phyloP scores from a whole-genome alignment of 768 basidiomycete species.

The Leccinum olivaceopallidum region DNA sequence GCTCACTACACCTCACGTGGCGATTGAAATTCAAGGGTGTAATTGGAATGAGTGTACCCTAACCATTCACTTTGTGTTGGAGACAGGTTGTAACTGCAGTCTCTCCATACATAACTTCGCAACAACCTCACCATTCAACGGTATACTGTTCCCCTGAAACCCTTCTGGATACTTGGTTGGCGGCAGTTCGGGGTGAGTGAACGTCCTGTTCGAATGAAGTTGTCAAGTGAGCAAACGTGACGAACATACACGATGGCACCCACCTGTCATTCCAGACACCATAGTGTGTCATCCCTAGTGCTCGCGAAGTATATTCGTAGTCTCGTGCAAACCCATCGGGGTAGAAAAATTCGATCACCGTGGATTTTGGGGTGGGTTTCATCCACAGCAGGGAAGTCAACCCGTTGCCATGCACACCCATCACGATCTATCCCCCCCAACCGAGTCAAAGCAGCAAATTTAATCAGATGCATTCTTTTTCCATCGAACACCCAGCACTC shows the following conservation, averaged over 20 bases:
- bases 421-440: constrained; percentile 70
- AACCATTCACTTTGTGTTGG: neutral
- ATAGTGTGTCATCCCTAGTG: constrained; percentile 80
- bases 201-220: constrained; percentile 46
- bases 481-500: constrained; percentile 27
- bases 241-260: constrained; percentile 16
- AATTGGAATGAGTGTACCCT: too few species aligned
- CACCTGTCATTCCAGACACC: constrained; percentile 82
- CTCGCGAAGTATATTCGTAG: constrained; percentile 80
- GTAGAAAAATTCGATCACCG: constrained; percentile 92
- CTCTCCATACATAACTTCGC: constrained; percentile 60
- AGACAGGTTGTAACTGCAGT: constrained; percentile 29
- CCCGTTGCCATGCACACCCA: constrained; percentile 94
- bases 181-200: constrained; percentile 74
- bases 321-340: constrained; percentile 83
- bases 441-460: neutral
- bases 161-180: constrained; percentile 74
- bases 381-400: constrained; percentile 90
- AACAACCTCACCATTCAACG: constrained; percentile 72
- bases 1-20: neutral
- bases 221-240: neutral
- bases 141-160: constrained; percentile 89
- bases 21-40: neutral
- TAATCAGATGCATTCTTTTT: neutral
- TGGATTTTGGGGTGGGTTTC: constrained; percentile 77